Percentiles rank a stretch among this genome's conserved stretches.
Evolutionary conservation across 352 stramenopile genomes (phyloP).

Genomic region (Phytophthora meadii): DNA sequence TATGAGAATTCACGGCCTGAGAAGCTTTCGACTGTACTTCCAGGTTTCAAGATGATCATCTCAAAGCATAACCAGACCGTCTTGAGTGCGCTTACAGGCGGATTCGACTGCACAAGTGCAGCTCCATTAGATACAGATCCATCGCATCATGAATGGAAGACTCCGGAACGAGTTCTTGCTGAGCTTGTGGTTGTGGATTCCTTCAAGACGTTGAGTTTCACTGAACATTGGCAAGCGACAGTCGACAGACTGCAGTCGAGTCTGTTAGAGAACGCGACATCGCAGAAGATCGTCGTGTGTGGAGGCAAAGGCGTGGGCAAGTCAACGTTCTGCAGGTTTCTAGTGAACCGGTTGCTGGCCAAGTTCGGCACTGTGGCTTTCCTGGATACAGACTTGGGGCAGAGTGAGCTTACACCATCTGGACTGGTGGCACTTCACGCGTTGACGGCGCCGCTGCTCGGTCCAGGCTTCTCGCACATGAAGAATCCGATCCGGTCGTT

Average conservation of each 20-base stretch:
- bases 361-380: slow-evolving; percentile 86
- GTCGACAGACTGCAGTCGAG: slow-evolving; percentile 54
- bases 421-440: slow-evolving; percentile 93
- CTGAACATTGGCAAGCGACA: slow-evolving; percentile 57
- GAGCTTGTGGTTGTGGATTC: slow-evolving; percentile 68
- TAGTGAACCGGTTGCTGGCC: slow-evolving; percentile 92
- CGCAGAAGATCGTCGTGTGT: slow-evolving; percentile 90
- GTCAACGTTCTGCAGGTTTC: slow-evolving; percentile 94
- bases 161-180: slow-evolving; percentile 49
- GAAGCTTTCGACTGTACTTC: slow-evolving; percentile 53
- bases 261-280: slow-evolving; percentile 21
- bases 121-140: slow-evolving; percentile 17
- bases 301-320: slow-evolving; percentile 97
- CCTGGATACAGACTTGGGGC: slow-evolving; percentile 95
- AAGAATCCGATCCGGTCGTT: slow-evolving; percentile 73
- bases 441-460: slow-evolving; percentile 89
- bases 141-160: slow-evolving; percentile 61
- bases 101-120: slow-evolving; percentile 21
- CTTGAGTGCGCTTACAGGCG: slow-evolving; percentile 21
- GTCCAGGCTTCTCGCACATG: slow-evolving; percentile 93
- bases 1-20: slow-evolving; percentile 55
- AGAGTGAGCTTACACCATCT: slow-evolving; percentile 94
- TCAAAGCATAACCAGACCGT: slow-evolving; percentile 52
- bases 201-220: slow-evolving; percentile 72
- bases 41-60: slow-evolving; percentile 85